Conservation (phyloP, 495 filamentous ascomycete genomes). For the Talaromyces nanjingensis region DNA sequence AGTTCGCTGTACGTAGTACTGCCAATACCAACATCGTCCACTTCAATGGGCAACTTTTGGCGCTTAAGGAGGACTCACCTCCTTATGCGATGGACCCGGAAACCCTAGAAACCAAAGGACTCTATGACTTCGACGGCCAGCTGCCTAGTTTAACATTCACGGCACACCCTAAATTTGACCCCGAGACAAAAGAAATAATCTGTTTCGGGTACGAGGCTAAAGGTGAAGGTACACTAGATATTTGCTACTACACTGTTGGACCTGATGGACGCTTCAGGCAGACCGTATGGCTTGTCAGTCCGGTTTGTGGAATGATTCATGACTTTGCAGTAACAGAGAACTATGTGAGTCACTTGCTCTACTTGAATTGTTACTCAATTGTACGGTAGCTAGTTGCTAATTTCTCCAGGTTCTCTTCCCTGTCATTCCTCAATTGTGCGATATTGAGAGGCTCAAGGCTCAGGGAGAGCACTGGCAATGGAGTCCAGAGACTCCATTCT, state of each 20-base stretch:
- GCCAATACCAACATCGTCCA: slow-evolving; percentile 51
- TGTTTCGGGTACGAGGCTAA: slow-evolving; percentile 50
- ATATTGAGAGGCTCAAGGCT: slow-evolving; percentile 43
- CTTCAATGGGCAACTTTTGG: slow-evolving; percentile 44
- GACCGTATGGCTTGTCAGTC: slow-evolving; percentile 42
- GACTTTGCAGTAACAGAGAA: slow-evolving; percentile 47
- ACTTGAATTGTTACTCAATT: background rate
- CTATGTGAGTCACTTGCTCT: slow-evolving; percentile 18
- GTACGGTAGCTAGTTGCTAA: background rate
- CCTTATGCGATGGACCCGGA: slow-evolving; percentile 50
- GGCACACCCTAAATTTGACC: slow-evolving; percentile 57
- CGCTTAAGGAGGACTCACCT: slow-evolving; percentile 48
- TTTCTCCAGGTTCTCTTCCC: slow-evolving; percentile 34
- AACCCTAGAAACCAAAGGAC: slow-evolving; percentile 47
- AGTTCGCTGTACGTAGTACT: slow-evolving; percentile 40
- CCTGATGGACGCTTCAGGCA: slow-evolving; percentile 34
- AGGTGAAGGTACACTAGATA: slow-evolving; percentile 37
- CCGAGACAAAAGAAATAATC: slow-evolving; percentile 48
- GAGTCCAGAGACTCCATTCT: slow-evolving; percentile 45
- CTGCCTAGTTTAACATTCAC: slow-evolving; percentile 46
- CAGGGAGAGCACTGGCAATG: slow-evolving; percentile 51
- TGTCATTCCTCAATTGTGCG: slow-evolving; percentile 43
- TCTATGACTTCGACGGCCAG: slow-evolving; percentile 53
- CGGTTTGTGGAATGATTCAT: slow-evolving; percentile 51
- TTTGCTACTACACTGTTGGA: slow-evolving; percentile 41